Evolutionary conservation across 305 asterid genomes (phyloP).

Genomic region (Rubia peregrina): DNA sequence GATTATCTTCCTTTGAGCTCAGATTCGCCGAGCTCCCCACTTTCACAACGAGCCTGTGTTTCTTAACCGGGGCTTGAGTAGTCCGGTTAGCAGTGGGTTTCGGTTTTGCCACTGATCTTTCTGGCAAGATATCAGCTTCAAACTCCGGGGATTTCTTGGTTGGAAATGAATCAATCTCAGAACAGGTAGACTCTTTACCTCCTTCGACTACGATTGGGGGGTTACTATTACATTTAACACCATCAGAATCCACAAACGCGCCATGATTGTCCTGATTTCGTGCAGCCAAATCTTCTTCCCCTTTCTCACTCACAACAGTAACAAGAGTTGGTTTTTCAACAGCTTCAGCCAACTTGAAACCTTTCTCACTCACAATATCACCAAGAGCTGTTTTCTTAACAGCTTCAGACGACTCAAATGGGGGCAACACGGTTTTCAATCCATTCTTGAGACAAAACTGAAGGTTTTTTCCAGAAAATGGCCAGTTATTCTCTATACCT

Average conservation of each 20-base stretch:
- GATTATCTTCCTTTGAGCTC: conserved; percentile 34
- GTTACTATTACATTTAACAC: conserved; percentile 25
- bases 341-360: conserved; percentile 48
- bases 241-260: conserved; percentile 14
- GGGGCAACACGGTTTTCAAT: conserved; percentile 68
- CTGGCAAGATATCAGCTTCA: conserved; percentile 28
- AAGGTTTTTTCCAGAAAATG: conserved; percentile 70
- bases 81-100: conserved; percentile 1
- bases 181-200: conserved; percentile 38
- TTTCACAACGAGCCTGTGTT: conserved; percentile 53
- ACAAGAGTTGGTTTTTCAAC: conserved; percentile 32
- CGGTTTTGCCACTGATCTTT: conserved; percentile 23
- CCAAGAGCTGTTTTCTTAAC: conserved; percentile 30
- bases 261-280: conserved; percentile 21
- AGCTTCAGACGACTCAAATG: conserved; percentile 54
- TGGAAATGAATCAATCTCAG: conserved; percentile 37
- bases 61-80: conserved; percentile 26
- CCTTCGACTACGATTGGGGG: conserved; percentile 35
- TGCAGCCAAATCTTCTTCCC: conserved; percentile 24
- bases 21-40: conserved; percentile 22
- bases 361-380: conserved; percentile 1
- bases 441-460: conserved; percentile 78
- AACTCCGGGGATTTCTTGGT: conserved; percentile 27
- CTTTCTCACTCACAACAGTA: conserved; percentile 15
- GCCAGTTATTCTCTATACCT: conserved; percentile 75